Conservation (phyloP, 2,329 filamentous ascomycete genomes). For the Zarea fungicola region DNA sequence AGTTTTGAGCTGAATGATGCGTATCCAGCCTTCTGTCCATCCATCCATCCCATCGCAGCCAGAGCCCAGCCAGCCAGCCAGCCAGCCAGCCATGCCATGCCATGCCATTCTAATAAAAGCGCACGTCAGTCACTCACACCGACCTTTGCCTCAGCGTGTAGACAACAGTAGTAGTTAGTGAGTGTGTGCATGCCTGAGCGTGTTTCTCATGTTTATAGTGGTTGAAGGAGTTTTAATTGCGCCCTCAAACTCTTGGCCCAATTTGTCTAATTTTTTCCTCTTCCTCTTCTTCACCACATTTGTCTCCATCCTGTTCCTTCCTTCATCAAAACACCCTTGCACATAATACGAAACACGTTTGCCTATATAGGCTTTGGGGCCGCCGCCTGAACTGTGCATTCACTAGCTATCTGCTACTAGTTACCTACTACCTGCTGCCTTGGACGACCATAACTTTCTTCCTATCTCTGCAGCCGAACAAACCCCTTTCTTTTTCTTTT, state of each 20-base stretch:
- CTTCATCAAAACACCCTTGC: not conserved
- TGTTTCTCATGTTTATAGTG: too few species aligned
- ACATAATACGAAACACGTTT: not conserved
- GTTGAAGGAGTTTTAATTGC: too few species aligned
- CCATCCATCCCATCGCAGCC: not conserved
- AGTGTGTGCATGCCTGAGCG: too few species aligned
- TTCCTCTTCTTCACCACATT: not conserved
- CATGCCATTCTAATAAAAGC: not conserved
- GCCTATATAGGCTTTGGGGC: not conserved
- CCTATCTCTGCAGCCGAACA: too few species aligned
- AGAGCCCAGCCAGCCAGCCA: not conserved
- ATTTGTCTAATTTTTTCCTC: not conserved
- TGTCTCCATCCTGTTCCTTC: not conserved
- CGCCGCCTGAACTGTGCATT: slow-evolving; percentile 8
- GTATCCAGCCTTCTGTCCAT: slow-evolving; percentile 4
- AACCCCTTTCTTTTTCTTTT: slow-evolving; percentile 2
- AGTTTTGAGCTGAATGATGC: slow-evolving; percentile 6
- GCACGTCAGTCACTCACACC: not conserved
- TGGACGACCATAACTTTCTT: too few species aligned
- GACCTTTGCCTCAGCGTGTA: slow-evolving; percentile 2
- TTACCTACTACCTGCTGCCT: slow-evolving; percentile 1
- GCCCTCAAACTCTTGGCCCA: too few species aligned
- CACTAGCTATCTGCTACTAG: too few species aligned
- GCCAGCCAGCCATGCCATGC: not conserved
- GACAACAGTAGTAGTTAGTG: too few species aligned